Base-by-base conservation (phyloP, 179 eudicot genomes). In the Pouteria campechiana region DNA sequence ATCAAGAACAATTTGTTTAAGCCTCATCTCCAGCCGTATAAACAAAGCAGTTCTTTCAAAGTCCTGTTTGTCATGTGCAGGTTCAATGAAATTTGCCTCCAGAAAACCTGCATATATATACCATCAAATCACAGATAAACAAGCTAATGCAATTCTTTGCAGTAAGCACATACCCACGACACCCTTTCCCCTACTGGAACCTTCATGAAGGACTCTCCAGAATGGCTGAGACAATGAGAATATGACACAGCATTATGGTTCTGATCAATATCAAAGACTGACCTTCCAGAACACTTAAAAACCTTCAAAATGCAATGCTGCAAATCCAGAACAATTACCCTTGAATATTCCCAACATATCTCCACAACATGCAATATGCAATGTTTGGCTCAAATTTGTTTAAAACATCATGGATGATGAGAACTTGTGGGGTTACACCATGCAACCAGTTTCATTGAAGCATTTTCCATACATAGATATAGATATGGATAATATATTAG, bases 41-140 rank as follows among this genome's bases (percentile, higher is more conserved):
- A 61, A 86, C 37, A 77, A 49, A 43, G 78, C 49, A 15, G 99
- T 82, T 55, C 92, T 77, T 72, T 92, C 99, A 65, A 92, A 92
- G 61, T 92, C 99, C 67, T 92, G 99, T 69, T 92, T 92, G 75
- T 92, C 99, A 56, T 92, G 99, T 7, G 99, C 94, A 34, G 98
- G 96, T 61, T 92, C 83, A 52, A 92, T 86, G 43, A 92, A 92
- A 68, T 86, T 92, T 32, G 98, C 92, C 65, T 92, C 99, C 55
- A 86, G 84, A 42, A 86, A 80, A 48, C 99, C 98, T 90, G 52
- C 9, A 24, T n/a, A 50, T 18, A 42, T 41, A 65, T 32, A 39
- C n/a, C n/a, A n/a, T n/a, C n/a, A n/a, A n/a, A n/a, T n/a, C n/a
- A n/a, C n/a, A 31, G 21, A 14, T 16, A 10, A 32, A 6, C 15